phyloP scores from a whole-genome alignment of 2,329 filamentous ascomycete species.

The Nemania diffusa region DNA sequence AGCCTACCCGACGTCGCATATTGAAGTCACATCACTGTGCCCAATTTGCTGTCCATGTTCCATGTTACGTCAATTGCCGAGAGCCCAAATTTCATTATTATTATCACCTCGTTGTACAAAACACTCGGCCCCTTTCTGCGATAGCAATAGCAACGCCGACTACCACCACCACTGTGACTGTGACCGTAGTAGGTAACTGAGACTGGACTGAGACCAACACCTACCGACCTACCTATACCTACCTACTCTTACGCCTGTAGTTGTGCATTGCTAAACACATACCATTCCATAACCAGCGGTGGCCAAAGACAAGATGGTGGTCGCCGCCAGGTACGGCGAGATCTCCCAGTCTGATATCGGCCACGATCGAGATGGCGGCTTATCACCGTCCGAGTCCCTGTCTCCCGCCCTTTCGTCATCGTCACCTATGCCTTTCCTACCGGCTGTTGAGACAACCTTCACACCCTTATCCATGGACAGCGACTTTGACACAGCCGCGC shows the following conservation, averaged over 20 bases:
- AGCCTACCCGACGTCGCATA: constrained; percentile 26
- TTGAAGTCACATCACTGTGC: constrained; percentile 21
- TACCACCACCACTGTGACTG: background rate
- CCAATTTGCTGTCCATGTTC: constrained; percentile 26
- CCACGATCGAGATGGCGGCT: constrained; percentile 41
- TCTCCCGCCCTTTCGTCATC: constrained; percentile 47
- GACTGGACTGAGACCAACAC: constrained; percentile 10
- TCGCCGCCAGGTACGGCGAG: constrained; percentile 42
- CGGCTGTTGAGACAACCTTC: constrained; percentile 43
- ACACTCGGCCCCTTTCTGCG: constrained; percentile 20
- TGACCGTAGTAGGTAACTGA: background rate
- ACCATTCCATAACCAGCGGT: background rate
- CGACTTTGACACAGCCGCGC: constrained; percentile 36
- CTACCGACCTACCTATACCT: background rate
- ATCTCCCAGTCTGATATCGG: constrained; percentile 44
- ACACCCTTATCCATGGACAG: constrained; percentile 50
- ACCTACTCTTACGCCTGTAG: background rate
- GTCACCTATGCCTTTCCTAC: constrained; percentile 49
- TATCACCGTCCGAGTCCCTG: constrained; percentile 42
- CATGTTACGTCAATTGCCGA: constrained; percentile 34
- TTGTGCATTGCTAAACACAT: constrained; percentile 4
- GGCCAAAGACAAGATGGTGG: constrained; percentile 39
- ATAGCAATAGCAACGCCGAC: background rate
- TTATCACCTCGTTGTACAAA: constrained; percentile 17
- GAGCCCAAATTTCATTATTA: constrained; percentile 20